phyloP scores from a whole-genome alignment of 169 alveolate genomes.

The Plasmodium cynomolgi region DNA sequence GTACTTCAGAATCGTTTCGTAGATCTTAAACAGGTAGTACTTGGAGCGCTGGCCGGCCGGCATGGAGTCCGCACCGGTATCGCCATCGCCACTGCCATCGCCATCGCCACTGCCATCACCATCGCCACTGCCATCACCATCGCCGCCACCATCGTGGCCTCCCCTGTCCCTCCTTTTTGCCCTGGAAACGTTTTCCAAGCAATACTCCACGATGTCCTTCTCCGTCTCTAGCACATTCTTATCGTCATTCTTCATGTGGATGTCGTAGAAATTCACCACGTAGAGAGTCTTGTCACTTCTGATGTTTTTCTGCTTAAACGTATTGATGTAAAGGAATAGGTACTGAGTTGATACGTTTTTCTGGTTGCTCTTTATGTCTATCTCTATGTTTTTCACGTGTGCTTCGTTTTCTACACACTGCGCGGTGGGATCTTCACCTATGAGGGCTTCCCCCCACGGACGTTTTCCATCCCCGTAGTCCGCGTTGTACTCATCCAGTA shows the following conservation, averaged over 20 bases:
- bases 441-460: not conserved
- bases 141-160: not conserved
- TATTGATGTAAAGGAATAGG: slow-evolving; percentile 57
- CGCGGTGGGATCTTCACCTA: not conserved
- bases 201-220: slow-evolving; percentile 20
- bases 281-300: not conserved
- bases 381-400: slow-evolving; percentile 41
- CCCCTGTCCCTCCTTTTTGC: not conserved
- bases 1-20: slow-evolving; percentile 36
- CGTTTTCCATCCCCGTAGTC: not conserved
- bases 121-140: not conserved
- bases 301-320: slow-evolving; percentile 38
- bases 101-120: not conserved
- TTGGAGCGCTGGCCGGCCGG: not conserved
- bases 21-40: slow-evolving; percentile 1
- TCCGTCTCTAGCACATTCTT: not conserved
- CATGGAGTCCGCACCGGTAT: not conserved
- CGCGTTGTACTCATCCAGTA: slow-evolving; percentile 7
- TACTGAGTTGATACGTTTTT: slow-evolving; percentile 49
- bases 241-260: slow-evolving; percentile 41
- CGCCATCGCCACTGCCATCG: not conserved
- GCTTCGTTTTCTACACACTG: slow-evolving; percentile 10
- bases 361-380: slow-evolving; percentile 36
- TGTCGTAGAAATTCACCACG: slow-evolving; percentile 26
- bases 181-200: not conserved